Conservation (phyloP, 768 basidiomycete species). For the Chlorophyllum brunneum region DNA sequence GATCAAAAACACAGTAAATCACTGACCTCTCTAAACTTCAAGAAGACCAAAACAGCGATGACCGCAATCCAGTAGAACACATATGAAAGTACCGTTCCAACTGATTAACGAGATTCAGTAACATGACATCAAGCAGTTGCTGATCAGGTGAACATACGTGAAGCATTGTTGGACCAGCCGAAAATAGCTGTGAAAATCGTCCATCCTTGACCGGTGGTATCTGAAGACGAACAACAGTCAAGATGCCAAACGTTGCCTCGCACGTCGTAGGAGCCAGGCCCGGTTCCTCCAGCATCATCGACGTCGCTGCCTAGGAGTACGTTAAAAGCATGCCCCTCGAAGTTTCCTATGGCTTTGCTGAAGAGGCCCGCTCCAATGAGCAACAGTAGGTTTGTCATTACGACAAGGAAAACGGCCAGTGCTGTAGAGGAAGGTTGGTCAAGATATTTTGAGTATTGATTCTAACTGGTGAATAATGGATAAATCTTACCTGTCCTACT, state of each 20-base stretch:
- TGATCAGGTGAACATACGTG: conserved; percentile 35
- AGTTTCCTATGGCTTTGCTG: conserved; percentile 69
- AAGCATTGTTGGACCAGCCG: conserved; percentile 86
- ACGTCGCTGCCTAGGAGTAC: conserved; percentile 67
- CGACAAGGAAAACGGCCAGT: conserved; percentile 81
- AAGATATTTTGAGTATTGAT: neutral
- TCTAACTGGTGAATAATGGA: neutral
- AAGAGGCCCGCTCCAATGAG: conserved; percentile 95
- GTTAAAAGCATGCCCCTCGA: conserved; percentile 68
- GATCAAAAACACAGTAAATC: neutral
- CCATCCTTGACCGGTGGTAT: conserved; percentile 59
- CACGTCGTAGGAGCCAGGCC: conserved; percentile 83
- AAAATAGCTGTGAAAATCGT: conserved; percentile 80
- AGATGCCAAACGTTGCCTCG: conserved; percentile 87
- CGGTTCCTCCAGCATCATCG: conserved; percentile 64
- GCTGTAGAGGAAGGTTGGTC: conserved; percentile 33
- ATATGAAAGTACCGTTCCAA: conserved; percentile 82
- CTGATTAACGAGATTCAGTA: conserved; percentile 22
- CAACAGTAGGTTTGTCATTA: conserved; percentile 89
- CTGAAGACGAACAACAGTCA: conserved; percentile 70
- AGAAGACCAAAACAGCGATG: conserved; percentile 56
- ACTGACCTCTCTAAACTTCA: conserved; percentile 62
- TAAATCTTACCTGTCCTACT: conserved; percentile 57
- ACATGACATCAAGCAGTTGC: neutral
- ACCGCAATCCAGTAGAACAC: conserved; percentile 91